These are phyloP conservation scores for Stylosanthes scabra DNA, from an alignment of 331 rosid species.

Conservation along the genomic window DNA sequence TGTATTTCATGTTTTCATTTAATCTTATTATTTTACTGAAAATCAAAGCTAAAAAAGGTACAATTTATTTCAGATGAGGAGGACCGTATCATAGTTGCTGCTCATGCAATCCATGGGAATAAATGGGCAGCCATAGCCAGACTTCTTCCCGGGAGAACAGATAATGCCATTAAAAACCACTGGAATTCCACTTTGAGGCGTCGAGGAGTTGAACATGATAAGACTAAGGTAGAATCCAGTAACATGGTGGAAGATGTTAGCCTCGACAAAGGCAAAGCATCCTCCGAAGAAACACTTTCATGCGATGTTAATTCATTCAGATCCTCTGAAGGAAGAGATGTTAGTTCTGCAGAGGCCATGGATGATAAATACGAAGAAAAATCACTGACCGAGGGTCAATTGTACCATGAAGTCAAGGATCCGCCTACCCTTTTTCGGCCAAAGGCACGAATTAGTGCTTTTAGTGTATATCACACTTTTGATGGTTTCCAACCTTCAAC, in stretches of 20 bases:
- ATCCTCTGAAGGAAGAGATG: slow-evolving; percentile 52
- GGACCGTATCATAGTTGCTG: slow-evolving; percentile 74
- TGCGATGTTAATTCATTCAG: slow-evolving; percentile 52
- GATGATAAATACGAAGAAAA: slow-evolving; percentile 39
- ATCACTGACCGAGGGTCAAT: slow-evolving; percentile 50
- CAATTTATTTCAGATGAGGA: slow-evolving; percentile 70
- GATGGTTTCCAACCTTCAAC: slow-evolving; percentile 57
- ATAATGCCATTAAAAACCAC: slow-evolving; percentile 50
- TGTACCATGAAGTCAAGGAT: slow-evolving; percentile 56
- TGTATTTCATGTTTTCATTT: slow-evolving; percentile 19
- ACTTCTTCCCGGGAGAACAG: slow-evolving; percentile 50
- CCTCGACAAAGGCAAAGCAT: slow-evolving; percentile 48
- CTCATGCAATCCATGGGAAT: slow-evolving; percentile 70
- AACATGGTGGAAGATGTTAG: slow-evolving; percentile 40
- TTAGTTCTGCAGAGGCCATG: slow-evolving; percentile 37
- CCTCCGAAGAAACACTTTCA: slow-evolving; percentile 47
- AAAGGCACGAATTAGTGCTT: slow-evolving; percentile 82
- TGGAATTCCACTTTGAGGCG: slow-evolving; percentile 65
- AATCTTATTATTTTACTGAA: slow-evolving; percentile 25
- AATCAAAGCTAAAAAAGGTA: slow-evolving; percentile 32
- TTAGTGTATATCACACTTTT: slow-evolving; percentile 62
- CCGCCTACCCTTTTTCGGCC: slow-evolving; percentile 77
- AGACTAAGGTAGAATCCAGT: slow-evolving; percentile 41
- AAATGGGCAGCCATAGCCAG: slow-evolving; percentile 55
- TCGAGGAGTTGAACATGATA: slow-evolving; percentile 58